Evolutionary conservation across 139 green algal genomes (phyloP).

Genomic region (Auxenochlorella pyrenoidosa): DNA sequence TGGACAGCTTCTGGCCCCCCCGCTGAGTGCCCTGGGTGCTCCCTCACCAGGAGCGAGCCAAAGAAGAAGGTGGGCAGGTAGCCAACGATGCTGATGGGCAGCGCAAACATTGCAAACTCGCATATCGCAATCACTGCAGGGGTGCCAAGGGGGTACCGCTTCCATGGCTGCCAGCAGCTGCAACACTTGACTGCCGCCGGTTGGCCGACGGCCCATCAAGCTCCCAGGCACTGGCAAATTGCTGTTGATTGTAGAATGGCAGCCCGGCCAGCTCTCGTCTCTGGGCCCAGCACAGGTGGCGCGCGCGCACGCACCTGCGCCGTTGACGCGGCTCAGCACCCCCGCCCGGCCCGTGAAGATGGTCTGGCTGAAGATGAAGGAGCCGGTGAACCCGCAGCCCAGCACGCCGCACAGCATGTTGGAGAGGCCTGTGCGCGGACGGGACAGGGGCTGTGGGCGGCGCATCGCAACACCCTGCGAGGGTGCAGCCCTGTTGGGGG

Average conservation of each 20-base stretch:
- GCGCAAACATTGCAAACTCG: conserved; percentile 74
- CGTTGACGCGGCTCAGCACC: conserved; percentile 55
- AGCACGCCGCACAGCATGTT: conserved; percentile 67
- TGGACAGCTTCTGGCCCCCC: neutral
- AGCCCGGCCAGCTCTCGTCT: no score
- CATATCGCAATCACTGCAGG: conserved; percentile 14
- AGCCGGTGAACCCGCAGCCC: conserved; percentile 73
- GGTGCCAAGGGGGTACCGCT: neutral
- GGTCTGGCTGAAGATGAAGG: conserved; percentile 60
- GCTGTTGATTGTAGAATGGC: no score
- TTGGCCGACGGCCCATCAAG: no score
- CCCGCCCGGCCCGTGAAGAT: conserved; percentile 66
- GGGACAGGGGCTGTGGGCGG: no score
- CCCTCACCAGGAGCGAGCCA: conserved; percentile 74
- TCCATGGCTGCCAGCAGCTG: neutral
- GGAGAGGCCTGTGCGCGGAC: conserved; percentile 50
- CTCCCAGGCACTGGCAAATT: no score
- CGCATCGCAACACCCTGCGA: no score
- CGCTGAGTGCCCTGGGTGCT: neutral
- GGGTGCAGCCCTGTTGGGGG: no score
- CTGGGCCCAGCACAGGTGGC: no score
- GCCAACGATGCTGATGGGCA: conserved; percentile 63
- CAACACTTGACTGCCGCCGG: no score
- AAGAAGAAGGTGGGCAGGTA: conserved; percentile 64
- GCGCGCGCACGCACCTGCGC: conserved; percentile 20